phyloP scores from a whole-genome alignment of 306 rosid species.

The Sindora glabra region DNA sequence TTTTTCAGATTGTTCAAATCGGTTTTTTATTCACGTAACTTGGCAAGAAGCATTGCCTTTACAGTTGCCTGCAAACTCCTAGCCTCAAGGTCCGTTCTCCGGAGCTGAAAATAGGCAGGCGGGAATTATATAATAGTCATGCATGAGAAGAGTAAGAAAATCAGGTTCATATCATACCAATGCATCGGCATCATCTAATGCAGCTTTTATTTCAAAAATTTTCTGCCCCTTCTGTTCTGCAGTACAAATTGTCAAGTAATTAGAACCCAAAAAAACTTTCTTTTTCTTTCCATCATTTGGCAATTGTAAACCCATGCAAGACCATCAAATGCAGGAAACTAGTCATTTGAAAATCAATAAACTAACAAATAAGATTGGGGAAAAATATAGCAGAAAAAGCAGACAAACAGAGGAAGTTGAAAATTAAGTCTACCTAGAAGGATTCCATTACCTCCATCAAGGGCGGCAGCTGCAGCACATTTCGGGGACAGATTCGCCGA shows the following conservation, averaged over 20 bases:
- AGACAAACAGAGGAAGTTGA: neutral
- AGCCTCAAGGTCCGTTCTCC: constrained; percentile 71
- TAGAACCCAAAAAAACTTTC: neutral
- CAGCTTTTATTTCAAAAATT: constrained; percentile 38
- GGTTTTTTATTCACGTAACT: constrained; percentile 46
- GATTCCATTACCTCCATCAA: constrained; percentile 36
- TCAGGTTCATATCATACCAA: constrained; percentile 32
- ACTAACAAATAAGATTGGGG: neutral
- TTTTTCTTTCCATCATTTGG: neutral
- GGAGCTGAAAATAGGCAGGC: constrained; percentile 26
- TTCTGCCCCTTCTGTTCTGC: constrained; percentile 46
- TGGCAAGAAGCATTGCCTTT: constrained; percentile 47
- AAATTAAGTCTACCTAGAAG: neutral
- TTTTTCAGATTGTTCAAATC: constrained; percentile 43
- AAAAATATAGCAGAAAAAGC: neutral
- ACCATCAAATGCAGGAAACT: neutral
- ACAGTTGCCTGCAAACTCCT: constrained; percentile 52
- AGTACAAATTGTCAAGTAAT: constrained; percentile 2
- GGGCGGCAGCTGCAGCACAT: constrained; percentile 36
- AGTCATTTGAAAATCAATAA: neutral
- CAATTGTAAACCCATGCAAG: neutral
- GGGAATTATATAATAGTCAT: constrained; percentile 1
- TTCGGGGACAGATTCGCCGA: constrained; percentile 39
- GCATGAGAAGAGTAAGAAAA: neutral
- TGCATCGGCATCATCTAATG: constrained; percentile 51